Evolutionary conservation across 2,329 filamentous ascomycete genomes (phyloP).

Genomic region (Fusarium musae): DNA sequence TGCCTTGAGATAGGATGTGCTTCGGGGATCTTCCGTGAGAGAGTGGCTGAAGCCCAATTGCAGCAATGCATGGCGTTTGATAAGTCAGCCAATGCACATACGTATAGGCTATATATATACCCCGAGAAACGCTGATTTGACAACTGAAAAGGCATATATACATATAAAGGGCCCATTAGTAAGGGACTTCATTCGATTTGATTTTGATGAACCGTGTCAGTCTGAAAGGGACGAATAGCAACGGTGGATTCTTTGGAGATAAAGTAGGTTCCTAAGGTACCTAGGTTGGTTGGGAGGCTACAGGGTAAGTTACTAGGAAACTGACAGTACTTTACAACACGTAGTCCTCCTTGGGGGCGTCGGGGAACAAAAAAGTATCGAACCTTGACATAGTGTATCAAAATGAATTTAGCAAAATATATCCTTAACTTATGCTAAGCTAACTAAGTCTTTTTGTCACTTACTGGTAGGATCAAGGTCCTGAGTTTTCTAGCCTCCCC

Average conservation of each 20-base stretch:
- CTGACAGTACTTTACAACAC: not conserved
- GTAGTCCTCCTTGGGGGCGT: not conserved
- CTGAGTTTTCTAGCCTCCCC: not conserved
- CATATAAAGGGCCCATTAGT: not conserved
- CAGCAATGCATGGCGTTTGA: not conserved
- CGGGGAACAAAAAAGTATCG: no score
- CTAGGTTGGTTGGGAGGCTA: not conserved
- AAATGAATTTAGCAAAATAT: no score
- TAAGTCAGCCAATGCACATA: not conserved
- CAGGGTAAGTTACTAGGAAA: not conserved
- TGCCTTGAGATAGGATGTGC: constrained; percentile 4
- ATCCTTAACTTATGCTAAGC: no score
- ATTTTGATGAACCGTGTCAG: not conserved
- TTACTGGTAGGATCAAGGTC: not conserved
- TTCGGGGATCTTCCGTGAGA: constrained; percentile 30
- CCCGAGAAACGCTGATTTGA: not conserved
- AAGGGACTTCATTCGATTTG: not conserved
- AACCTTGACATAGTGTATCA: no score
- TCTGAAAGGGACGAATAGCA: not conserved
- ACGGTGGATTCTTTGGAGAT: not conserved
- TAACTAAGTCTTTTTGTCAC: not conserved
- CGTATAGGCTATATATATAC: not conserved
- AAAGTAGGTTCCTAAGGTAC: not conserved
- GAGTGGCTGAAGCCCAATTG: constrained; percentile 2
- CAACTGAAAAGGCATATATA: not conserved